Evolutionary conservation across 768 basidiomycete genomes (phyloP).

Genomic region (Amanita phalloides): DNA sequence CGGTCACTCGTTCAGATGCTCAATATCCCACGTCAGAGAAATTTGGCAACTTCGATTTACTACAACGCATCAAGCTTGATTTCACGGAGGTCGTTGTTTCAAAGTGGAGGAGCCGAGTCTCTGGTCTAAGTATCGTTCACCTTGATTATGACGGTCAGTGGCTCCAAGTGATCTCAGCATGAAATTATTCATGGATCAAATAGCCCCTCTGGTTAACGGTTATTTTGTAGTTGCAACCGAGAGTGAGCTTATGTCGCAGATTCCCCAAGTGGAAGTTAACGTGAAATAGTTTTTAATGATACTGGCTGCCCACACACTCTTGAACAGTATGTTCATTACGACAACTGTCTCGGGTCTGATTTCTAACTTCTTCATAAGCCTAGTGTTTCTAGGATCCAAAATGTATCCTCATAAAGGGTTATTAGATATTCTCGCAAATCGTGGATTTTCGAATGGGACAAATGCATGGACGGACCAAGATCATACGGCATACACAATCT

Average conservation of each 20-base stretch:
- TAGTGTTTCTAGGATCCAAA: constrained; percentile 93
- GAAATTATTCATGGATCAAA: constrained; percentile 10
- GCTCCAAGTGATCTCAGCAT: constrained; percentile 3
- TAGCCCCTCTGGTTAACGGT: constrained; percentile 83
- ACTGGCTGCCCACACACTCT: constrained; percentile 93
- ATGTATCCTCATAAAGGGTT: constrained; percentile 95
- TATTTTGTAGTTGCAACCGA: constrained; percentile 88
- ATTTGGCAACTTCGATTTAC: constrained; percentile 76
- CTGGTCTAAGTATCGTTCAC: constrained; percentile 86
- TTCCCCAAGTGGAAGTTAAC: constrained; percentile 1
- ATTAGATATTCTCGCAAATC: constrained; percentile 89
- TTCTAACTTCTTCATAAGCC: constrained; percentile 25
- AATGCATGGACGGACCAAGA: constrained; percentile 98
- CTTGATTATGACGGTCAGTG: constrained; percentile 79
- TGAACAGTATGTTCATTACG: constrained; percentile 61
- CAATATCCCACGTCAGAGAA: constrained; percentile 25
- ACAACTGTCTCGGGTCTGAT: background rate
- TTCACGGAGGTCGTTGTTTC: constrained; percentile 75
- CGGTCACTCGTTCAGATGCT: constrained; percentile 6
- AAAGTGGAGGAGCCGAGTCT: constrained; percentile 81
- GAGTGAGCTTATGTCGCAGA: constrained; percentile 34
- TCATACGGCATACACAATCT: constrained; percentile 92
- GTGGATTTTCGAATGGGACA: constrained; percentile 83
- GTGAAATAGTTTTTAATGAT: constrained; percentile 73
- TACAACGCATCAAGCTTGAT: constrained; percentile 65